A percentile compares a stretch with the other conserved stretches of the same genome.
Conservation (phyloP, 2,329 filamentous ascomycete species). For the Colletotrichum scovillei region DNA sequence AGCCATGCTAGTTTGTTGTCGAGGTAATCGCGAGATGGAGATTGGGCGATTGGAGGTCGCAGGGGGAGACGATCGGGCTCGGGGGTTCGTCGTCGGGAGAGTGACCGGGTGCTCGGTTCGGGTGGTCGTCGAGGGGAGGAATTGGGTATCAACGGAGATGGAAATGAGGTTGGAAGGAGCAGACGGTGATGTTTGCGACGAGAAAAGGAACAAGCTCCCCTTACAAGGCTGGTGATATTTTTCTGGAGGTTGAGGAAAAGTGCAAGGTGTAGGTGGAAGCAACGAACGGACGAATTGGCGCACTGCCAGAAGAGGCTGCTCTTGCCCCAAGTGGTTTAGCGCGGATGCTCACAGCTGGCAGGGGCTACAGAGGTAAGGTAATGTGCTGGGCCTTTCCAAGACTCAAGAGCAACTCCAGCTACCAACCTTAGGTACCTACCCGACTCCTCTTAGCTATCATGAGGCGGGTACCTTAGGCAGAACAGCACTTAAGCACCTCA, state of each 20-base stretch:
- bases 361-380: constrained; percentile 16
- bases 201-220: constrained; percentile 34
- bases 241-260: constrained; percentile 37
- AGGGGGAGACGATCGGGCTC: constrained; percentile 27
- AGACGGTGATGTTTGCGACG: constrained; percentile 37
- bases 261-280: constrained; percentile 35
- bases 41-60: constrained; percentile 19
- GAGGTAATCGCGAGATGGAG: constrained; percentile 31
- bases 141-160: constrained; percentile 38
- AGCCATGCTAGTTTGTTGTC: constrained; percentile 37
- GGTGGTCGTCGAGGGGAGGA: constrained; percentile 13
- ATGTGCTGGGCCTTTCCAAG: constrained; percentile 12
- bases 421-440: no score
- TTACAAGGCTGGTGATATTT: constrained; percentile 39
- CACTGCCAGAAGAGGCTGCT: constrained; percentile 33
- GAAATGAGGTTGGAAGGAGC: constrained; percentile 29
- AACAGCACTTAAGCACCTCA: constrained; percentile 1
- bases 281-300: constrained; percentile 38
- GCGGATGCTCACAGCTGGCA: constrained; percentile 14
- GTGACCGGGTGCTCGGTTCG: constrained; percentile 28
- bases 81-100: constrained; percentile 23
- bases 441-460: not conserved
- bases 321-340: constrained; percentile 29
- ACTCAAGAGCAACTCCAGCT: constrained; percentile 17
- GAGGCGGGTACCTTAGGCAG: not conserved